phyloP scores from a whole-genome alignment of 805 yeast species.

The Brettanomyces custersianus region DNA sequence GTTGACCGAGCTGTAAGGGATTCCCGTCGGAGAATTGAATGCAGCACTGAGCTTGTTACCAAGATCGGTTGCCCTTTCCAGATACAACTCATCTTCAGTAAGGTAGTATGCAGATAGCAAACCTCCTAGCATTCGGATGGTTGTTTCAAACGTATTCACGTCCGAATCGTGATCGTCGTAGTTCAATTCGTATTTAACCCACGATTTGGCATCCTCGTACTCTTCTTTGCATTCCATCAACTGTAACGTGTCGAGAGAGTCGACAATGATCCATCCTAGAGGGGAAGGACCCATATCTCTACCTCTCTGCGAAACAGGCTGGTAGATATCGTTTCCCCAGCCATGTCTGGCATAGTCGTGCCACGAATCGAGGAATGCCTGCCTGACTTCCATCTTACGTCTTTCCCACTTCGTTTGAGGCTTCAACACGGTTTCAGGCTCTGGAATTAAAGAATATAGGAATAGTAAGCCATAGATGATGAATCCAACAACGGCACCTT shows the following conservation, averaged over 20 bases:
- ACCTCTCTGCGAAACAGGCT: constrained; percentile 55
- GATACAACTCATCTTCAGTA: constrained; percentile 57
- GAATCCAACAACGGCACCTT: constrained; percentile 32
- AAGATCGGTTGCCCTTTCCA: constrained; percentile 71
- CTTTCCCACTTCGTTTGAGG: constrained; percentile 30
- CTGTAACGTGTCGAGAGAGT: constrained; percentile 73
- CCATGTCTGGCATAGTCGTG: constrained; percentile 62
- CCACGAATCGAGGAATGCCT: constrained; percentile 74
- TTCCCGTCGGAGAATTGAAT: constrained; percentile 54
- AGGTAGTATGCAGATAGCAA: constrained; percentile 74
- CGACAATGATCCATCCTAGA: constrained; percentile 90
- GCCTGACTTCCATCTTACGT: constrained; percentile 49
- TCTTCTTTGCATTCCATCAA: constrained; percentile 66
- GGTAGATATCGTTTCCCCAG: constrained; percentile 78
- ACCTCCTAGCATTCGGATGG: constrained; percentile 91
- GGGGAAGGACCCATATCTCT: constrained; percentile 75
- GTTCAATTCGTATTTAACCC: constrained; percentile 64
- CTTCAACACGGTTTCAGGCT: constrained; percentile 3
- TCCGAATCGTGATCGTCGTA: constrained; percentile 59
- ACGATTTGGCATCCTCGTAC: constrained; percentile 51
- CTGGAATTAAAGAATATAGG: constrained; percentile 10
- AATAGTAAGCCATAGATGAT: constrained; percentile 33
- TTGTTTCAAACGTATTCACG: constrained; percentile 87
- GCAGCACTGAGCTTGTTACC: constrained; percentile 69
- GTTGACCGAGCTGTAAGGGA: constrained; percentile 77